Evolutionary conservation across 108 stramenopile species (phyloP).

Genomic region (Cyclotella sp.): DNA sequence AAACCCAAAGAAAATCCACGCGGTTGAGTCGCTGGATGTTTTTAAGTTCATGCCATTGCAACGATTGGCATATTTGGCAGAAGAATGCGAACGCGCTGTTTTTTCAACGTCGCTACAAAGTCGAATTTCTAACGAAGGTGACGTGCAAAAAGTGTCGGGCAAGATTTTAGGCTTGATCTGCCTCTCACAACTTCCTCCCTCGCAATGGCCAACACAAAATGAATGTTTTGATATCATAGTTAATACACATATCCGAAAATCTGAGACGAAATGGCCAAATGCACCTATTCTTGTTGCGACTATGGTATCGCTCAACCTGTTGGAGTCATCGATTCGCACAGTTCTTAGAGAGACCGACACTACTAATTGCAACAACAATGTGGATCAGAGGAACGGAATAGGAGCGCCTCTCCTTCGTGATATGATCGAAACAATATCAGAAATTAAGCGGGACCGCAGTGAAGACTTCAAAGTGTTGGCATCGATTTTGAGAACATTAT

Average conservation of each 20-base stretch:
- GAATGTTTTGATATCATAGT: not conserved
- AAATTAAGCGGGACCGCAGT: not conserved
- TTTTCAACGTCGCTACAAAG: not conserved
- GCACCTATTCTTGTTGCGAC: conserved; percentile 20
- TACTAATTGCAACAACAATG: not conserved
- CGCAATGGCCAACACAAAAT: conserved; percentile 6
- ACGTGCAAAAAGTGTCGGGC: conserved; percentile 10
- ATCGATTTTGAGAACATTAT: conserved; percentile 43
- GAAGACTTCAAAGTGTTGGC: conserved; percentile 7
- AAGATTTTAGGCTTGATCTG: conserved; percentile 36
- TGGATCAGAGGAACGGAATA: not conserved
- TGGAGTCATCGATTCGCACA: conserved; percentile 64
- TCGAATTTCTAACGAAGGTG: not conserved
- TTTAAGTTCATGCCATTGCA: conserved; percentile 23
- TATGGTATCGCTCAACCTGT: conserved; percentile 54
- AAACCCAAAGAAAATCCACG: not conserved
- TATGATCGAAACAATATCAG: conserved; percentile 33
- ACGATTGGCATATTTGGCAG: conserved; percentile 25
- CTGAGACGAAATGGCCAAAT: not conserved
- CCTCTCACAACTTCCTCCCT: conserved; percentile 29
- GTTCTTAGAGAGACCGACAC: not conserved
- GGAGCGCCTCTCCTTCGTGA: conserved; percentile 36
- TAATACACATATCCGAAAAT: conserved; percentile 2
- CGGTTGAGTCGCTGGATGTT: not conserved
- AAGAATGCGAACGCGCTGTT: conserved; percentile 27